A percentile compares a stretch with the other conserved stretches of the same genome.
phyloP scores from a whole-genome alignment of 257 asterid genomes.

The Gardenia jasminoides region DNA sequence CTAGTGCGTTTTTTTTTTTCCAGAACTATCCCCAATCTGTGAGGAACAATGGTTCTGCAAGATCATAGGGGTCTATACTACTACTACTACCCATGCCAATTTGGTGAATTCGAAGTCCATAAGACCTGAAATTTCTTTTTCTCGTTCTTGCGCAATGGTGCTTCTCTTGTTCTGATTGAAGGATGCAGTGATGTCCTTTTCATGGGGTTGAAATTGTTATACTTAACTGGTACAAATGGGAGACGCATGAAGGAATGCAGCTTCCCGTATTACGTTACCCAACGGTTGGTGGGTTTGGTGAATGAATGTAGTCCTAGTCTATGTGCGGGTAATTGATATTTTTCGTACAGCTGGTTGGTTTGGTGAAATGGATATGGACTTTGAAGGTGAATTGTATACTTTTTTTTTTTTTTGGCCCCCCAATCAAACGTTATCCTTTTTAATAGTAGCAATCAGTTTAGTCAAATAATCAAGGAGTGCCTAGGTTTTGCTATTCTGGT shows the following conservation, averaged over 20 bases:
- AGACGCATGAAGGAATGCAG: background rate
- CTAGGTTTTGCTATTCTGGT: no score
- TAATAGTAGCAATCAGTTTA: no score
- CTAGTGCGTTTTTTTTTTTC: background rate
- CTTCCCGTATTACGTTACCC: background rate
- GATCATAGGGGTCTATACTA: background rate
- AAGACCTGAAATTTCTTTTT: background rate
- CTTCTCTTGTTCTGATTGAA: background rate
- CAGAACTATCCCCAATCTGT: background rate
- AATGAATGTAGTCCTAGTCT: background rate
- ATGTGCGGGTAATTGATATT: background rate
- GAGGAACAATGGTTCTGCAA: background rate
- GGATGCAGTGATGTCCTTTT: background rate
- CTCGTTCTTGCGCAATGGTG: background rate
- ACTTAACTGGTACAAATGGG: background rate
- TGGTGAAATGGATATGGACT: background rate
- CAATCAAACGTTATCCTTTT: no score
- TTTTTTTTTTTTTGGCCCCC: no score
- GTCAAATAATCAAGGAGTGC: no score
- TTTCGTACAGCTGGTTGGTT: background rate
- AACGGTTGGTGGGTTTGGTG: background rate
- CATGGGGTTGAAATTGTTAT: background rate
- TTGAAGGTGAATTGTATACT: background rate
- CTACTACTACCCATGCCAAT: background rate
- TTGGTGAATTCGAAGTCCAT: background rate